These are phyloP conservation scores for Setaria viridis DNA, from an alignment of 202 grass and related monocot species.

Conservation along the genomic window DNA sequence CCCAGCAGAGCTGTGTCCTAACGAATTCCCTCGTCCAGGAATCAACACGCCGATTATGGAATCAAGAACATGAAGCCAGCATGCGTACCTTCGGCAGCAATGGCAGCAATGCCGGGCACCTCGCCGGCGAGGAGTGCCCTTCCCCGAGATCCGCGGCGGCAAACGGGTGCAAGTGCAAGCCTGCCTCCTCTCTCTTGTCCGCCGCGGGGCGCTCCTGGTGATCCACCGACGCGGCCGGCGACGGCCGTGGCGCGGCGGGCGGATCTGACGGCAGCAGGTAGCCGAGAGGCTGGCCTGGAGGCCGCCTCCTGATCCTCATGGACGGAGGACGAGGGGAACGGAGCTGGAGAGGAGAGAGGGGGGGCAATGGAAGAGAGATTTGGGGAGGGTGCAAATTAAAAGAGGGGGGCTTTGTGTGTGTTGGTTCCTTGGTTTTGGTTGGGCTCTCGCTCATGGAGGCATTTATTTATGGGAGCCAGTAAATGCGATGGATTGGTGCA, in stretches of 20 bases:
- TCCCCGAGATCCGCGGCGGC: conserved; percentile 48
- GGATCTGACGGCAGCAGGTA: conserved; percentile 60
- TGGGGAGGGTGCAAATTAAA: conserved; percentile 69
- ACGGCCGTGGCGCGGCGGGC: conserved; percentile 20
- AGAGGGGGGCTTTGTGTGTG: conserved; percentile 44
- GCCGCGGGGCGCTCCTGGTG: background rate
- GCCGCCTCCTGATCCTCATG: conserved; percentile 82
- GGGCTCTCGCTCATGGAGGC: conserved; percentile 4
- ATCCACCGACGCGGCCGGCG: conserved; percentile 5
- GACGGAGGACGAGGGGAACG: conserved; percentile 21
- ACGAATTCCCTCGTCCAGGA: background rate
- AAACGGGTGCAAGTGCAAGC: conserved; percentile 49
- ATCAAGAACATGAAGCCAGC: background rate
- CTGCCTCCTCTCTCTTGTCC: background rate
- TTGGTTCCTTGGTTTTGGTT: conserved; percentile 30
- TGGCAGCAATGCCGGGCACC: conserved; percentile 38
- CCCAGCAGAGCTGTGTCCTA: background rate
- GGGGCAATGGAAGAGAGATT: conserved; percentile 44
- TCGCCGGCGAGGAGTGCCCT: conserved; percentile 3
- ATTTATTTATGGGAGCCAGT: conserved; percentile 51
- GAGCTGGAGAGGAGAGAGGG: conserved; percentile 6
- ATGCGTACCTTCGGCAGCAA: conserved; percentile 48
- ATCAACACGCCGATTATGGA: conserved; percentile 8
- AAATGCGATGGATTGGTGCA: conserved; percentile 45
- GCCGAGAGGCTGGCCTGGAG: conserved; percentile 46